Base-by-base conservation (phyloP, 2,329 filamentous ascomycete species). In the Epicoccum sorghinum region DNA sequence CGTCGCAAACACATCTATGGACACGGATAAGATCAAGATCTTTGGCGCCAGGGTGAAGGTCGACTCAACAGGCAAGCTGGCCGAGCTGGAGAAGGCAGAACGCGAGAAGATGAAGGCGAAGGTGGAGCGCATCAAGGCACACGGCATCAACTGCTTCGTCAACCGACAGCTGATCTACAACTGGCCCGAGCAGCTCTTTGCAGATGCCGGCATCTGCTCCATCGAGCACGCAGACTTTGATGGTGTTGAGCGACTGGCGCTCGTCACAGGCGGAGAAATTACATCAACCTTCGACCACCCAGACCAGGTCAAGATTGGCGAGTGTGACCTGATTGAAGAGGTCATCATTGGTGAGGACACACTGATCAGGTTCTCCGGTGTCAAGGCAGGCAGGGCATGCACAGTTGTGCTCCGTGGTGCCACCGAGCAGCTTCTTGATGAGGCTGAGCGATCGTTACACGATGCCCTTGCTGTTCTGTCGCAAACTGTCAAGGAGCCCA, bases 1-100 rank as follows among this genome's bases (percentile, higher is more conserved):
- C 52, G 90, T 99, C 22, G 95, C 95, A 61, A 99, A 99, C 80
- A 99, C 95, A 43, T 90, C 93, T 10, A 99, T 99, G 95, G 95
- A 99, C 78, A 99, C 95, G 32, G 95, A 99, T 80, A 99, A 99
- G 83, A 91, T 99, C 81, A 99, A 99, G 85, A 98, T 99, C 70
- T 99, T 99, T 69, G 95, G 95, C 60, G 95, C 95, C 13, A 87
- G 93, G 55, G 91, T 99, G 70, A 98, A 98, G 84, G 95, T 99
- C 57, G 90, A 91, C 65, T 93, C 91, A 29, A 99, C 95, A 3
- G 91, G 91, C 75, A 97, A 98, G 83, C 85, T 99, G 44, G 95
- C 95, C n/a, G 95, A 99, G 70, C 83, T 99, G 49, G 95, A 99
- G 78, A 96, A 96, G 84, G 95, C 95, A 5, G 95, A 98, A 82